A percentile compares a stretch with the other conserved stretches of the same genome.
Conservation (phyloP, 148 eudicot species). For the Rhododendron griersonianum region DNA sequence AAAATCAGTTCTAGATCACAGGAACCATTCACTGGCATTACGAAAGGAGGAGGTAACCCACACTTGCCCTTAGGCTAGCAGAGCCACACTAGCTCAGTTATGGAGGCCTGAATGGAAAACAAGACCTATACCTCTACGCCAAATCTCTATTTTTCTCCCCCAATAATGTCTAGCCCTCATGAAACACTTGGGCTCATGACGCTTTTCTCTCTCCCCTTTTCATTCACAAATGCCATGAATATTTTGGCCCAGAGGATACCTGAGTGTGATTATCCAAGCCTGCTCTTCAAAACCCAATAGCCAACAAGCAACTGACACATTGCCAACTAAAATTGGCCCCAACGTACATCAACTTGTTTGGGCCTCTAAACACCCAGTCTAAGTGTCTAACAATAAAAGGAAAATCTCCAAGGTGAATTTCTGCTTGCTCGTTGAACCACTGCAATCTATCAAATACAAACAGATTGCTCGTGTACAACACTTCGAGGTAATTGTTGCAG, state of each 20-base stretch:
- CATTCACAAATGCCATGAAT: background rate
- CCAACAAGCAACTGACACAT: background rate
- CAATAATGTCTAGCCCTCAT: background rate
- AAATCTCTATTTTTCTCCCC: background rate
- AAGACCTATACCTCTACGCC: background rate
- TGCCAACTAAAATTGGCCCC: background rate
- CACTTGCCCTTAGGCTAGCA: background rate
- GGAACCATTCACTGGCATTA: background rate
- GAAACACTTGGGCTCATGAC: background rate
- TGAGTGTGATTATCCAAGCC: background rate
- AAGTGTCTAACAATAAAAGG: background rate
- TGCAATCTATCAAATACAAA: background rate
- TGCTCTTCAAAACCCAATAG: background rate
- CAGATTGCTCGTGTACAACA: background rate
- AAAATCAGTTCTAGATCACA: background rate
- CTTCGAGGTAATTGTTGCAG: background rate
- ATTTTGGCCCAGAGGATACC: background rate
- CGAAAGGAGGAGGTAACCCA: background rate
- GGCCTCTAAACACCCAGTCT: background rate
- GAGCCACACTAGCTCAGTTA: background rate
- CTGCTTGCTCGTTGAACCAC: background rate
- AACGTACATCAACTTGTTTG: background rate
- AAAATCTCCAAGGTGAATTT: background rate
- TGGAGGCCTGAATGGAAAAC: background rate
- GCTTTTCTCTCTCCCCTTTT: background rate